These are phyloP conservation scores for Cryptococcus sp. DNA, from an alignment of 1,284 basidiomycete species.

Conservation along the genomic window DNA sequence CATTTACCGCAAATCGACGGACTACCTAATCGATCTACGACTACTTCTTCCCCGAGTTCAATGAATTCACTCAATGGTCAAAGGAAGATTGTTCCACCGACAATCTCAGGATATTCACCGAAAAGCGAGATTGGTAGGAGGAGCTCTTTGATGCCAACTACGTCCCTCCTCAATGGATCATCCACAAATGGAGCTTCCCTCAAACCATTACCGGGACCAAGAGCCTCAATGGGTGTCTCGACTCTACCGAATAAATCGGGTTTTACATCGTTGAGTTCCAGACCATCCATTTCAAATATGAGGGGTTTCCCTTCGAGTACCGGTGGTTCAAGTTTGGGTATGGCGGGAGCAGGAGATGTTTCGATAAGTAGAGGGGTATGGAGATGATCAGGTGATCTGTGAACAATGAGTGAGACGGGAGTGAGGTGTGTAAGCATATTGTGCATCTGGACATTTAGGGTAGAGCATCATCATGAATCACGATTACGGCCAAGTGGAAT, in stretches of 20 bases:
- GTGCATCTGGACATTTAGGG: too few relatives aligned
- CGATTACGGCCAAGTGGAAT: too few relatives aligned
- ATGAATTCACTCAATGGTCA: not conserved
- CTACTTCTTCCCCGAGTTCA: not conserved
- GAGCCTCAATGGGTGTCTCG: not conserved
- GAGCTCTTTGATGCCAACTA: not conserved
- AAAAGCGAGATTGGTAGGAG: not conserved
- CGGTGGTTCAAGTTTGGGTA: not conserved
- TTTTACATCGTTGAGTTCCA: not conserved
- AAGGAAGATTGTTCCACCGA: not conserved
- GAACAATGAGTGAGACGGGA: too few relatives aligned
- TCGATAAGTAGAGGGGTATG: not conserved
- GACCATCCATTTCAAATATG: not conserved
- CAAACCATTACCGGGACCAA: not conserved
- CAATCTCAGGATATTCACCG: not conserved
- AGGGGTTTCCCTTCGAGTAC: not conserved
- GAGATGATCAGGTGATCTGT: not conserved
- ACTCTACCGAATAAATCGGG: not conserved
- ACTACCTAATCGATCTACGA: not conserved
- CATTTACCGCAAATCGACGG: not conserved
- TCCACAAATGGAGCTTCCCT: not conserved
- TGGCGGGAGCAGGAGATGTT: not conserved
- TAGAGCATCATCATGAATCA: too few relatives aligned
- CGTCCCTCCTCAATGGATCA: not conserved
- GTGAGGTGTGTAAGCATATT: too few relatives aligned